These are phyloP conservation scores for Pisolithus thermaeus DNA, from an alignment of 1,284 basidiomycete species.

Conservation along the genomic window DNA sequence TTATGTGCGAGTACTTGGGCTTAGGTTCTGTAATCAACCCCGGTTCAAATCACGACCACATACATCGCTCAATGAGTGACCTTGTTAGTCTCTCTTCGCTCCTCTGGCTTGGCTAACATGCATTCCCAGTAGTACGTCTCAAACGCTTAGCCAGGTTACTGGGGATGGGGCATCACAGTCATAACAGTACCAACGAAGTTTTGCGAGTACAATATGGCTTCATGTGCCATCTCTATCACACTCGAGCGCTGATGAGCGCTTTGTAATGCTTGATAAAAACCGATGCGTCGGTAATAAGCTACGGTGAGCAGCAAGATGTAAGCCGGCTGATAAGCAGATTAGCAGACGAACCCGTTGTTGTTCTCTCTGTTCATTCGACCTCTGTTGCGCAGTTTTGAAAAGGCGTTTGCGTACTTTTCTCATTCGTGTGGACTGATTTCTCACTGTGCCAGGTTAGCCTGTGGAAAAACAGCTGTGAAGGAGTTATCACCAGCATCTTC, in stretches of 20 bases:
- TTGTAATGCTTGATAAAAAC: slow-evolving; percentile 43
- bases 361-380: slow-evolving; percentile 37
- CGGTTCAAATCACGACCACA: slow-evolving; percentile 6
- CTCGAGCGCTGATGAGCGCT: slow-evolving; percentile 29
- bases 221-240: background rate
- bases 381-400: slow-evolving; percentile 31
- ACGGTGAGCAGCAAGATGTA: background rate
- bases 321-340: background rate
- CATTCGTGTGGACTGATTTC: slow-evolving; percentile 29
- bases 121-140: slow-evolving; percentile 18
- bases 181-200: background rate
- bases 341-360: slow-evolving; percentile 32
- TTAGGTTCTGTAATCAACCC: slow-evolving; percentile 42
- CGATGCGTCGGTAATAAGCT: slow-evolving; percentile 39
- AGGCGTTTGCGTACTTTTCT: slow-evolving; percentile 32
- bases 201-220: background rate
- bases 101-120: slow-evolving; percentile 1
- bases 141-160: background rate
- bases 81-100: slow-evolving; percentile 18
- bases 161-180: background rate
- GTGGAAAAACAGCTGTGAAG: slow-evolving; percentile 3
- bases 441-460: slow-evolving; percentile 25
- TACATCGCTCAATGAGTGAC: slow-evolving; percentile 18
- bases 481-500: slow-evolving; percentile 32
- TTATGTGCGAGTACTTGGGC: slow-evolving; percentile 87